These are phyloP conservation scores for Escallonia herrerae DNA, from an alignment of 129 eudicot species.

Conservation along the genomic window DNA sequence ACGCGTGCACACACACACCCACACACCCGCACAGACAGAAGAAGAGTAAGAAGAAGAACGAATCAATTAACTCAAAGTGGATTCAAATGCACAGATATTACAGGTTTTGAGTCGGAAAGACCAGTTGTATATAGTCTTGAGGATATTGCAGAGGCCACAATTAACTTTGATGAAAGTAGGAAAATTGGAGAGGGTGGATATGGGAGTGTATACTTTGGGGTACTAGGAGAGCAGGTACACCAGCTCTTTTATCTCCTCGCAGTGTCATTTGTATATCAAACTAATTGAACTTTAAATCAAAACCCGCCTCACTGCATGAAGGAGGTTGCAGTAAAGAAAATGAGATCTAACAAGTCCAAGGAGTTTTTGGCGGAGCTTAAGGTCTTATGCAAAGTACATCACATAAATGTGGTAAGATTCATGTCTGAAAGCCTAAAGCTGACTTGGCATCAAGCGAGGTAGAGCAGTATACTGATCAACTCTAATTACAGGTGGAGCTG, in stretches of 20 bases:
- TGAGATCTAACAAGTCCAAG: slow-evolving; percentile 79
- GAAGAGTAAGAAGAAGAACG: background rate
- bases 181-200: slow-evolving; percentile 83
- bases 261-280: background rate
- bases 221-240: slow-evolving; percentile 55
- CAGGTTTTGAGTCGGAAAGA: slow-evolving; percentile 72
- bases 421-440: background rate
- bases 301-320: slow-evolving; percentile 17
- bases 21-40: too few relatives aligned
- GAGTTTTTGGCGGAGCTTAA: slow-evolving; percentile 80
- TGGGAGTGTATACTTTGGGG: slow-evolving; percentile 75
- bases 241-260: background rate
- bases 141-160: slow-evolving; percentile 74
- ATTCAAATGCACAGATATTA: slow-evolving; percentile 31
- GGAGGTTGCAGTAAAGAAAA: slow-evolving; percentile 83
- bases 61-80: background rate
- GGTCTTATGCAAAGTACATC: slow-evolving; percentile 79
- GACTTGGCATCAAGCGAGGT: background rate
- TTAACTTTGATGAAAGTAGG: slow-evolving; percentile 51
- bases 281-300: slow-evolving; percentile 6
- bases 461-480: slow-evolving; percentile 2
- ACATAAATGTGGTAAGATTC: slow-evolving; percentile 73
- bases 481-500: slow-evolving; percentile 56
- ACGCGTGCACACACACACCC: too few relatives aligned
- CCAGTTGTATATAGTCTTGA: slow-evolving; percentile 58